Evolutionary conservation across 2,329 filamentous ascomycete genomes (phyloP).

Genomic region (Fusarium albosuccineum): DNA sequence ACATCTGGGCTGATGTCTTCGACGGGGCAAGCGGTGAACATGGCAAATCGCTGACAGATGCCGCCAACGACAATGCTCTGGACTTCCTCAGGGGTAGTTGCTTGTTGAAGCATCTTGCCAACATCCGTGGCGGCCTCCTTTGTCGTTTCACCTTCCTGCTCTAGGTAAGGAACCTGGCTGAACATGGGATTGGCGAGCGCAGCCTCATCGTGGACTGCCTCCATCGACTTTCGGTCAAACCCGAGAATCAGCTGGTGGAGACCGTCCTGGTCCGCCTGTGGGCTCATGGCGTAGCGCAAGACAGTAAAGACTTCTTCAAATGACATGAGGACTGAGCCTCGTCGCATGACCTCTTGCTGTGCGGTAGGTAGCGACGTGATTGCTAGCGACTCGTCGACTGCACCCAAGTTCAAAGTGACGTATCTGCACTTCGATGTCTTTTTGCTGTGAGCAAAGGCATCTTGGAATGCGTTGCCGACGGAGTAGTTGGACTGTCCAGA

Average conservation of each 20-base stretch:
- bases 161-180: conserved; percentile 15
- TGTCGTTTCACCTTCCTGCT: conserved; percentile 18
- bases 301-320: conserved; percentile 27
- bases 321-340: conserved; percentile 24
- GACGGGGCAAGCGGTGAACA: conserved; percentile 25
- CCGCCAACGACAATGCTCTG: conserved; percentile 20
- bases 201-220: conserved; percentile 15
- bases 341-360: conserved; percentile 22
- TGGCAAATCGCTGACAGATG: conserved; percentile 26
- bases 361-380: conserved; percentile 20
- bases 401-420: conserved; percentile 24
- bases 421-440: conserved; percentile 20
- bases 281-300: conserved; percentile 23
- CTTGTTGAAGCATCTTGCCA: conserved; percentile 24
- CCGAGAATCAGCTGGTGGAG: conserved; percentile 24
- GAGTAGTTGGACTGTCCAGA: conserved; percentile 24
- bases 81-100: conserved; percentile 14
- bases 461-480: conserved; percentile 28
- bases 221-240: conserved; percentile 29
- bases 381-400: conserved; percentile 22
- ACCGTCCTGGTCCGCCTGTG: conserved; percentile 6
- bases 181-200: conserved; percentile 29
- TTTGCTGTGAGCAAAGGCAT: conserved; percentile 23
- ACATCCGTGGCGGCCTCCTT: conserved; percentile 15
- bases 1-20: conserved; percentile 28